A percentile compares a stretch with the other conserved stretches of the same genome.
phyloP scores from a whole-genome alignment of 2,329 filamentous ascomycete species.

The Eutypa lata region DNA sequence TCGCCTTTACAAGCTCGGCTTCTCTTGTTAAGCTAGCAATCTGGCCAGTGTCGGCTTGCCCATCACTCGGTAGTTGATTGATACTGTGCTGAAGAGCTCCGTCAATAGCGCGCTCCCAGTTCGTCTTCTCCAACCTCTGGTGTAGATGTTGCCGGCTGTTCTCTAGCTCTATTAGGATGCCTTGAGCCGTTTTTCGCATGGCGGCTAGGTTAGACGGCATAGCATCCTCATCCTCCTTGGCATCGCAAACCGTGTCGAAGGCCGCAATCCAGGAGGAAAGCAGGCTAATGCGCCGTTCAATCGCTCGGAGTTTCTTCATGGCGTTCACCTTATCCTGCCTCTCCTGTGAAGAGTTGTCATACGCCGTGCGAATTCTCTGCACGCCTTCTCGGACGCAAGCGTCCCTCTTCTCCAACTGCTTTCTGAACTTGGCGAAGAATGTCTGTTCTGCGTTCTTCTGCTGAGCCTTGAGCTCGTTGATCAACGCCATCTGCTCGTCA shows the following conservation, averaged over 20 bases:
- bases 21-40: slow-evolving; percentile 72
- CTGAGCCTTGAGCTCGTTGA: slow-evolving; percentile 91
- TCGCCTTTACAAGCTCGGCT: slow-evolving; percentile 79
- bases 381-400: slow-evolving; percentile 73
- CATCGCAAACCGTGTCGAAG: slow-evolving; percentile 79
- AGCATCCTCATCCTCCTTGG: slow-evolving; percentile 62
- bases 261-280: slow-evolving; percentile 91
- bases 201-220: slow-evolving; percentile 67
- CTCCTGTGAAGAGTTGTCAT: slow-evolving; percentile 74
- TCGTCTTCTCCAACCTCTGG: slow-evolving; percentile 73
- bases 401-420: slow-evolving; percentile 83
- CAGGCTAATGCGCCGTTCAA: slow-evolving; percentile 80
- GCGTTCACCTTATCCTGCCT: slow-evolving; percentile 73
- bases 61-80: slow-evolving; percentile 70
- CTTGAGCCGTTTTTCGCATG: slow-evolving; percentile 84
- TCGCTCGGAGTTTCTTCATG: slow-evolving; percentile 78
- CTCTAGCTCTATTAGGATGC: slow-evolving; percentile 85
- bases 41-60: slow-evolving; percentile 62
- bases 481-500: slow-evolving; percentile 95
- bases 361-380: slow-evolving; percentile 74
- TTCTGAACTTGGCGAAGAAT: slow-evolving; percentile 85
- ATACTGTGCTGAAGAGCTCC: slow-evolving; percentile 84
- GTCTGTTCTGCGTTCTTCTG: slow-evolving; percentile 83
- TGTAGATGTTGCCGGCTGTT: slow-evolving; percentile 87
- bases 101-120: slow-evolving; percentile 86